Evolutionary conservation across 352 stramenopile species (phyloP), one percentile per base, ranked within the genome.

Genomic region (Aphanomyces euteiches): DNA sequence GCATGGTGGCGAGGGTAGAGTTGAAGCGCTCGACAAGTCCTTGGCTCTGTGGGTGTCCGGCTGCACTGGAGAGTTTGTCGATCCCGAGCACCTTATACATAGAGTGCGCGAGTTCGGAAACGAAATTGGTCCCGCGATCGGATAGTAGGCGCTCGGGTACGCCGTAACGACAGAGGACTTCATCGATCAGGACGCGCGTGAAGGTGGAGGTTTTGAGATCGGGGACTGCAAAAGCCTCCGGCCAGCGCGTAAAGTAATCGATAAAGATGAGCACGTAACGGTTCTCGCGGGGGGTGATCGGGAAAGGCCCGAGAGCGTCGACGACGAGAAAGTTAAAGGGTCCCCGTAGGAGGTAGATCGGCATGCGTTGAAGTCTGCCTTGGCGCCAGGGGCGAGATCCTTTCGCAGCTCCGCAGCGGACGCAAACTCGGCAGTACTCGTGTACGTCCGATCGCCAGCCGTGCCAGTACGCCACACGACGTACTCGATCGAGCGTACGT

Each of bases 161-260:
- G n/a, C 45, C 45, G 2, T 53, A 53, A 2, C 45, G 45, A 2
- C 45, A n/a, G 45, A 53, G 45, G 0, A 28, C 28, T 28, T 28
- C 28, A 2, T 28, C 28, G 28, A 28, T 2, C 28, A 28, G 2
- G 28, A 28, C 28, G 28, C 28, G 28, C 2, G 28, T 28, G n/a
- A 53, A 53, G 45, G 45, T n/a, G 45, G 45, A 53, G 13, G 45
- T 53, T 19, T 53, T 53, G 13, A 53, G n/a, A 19, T 53, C 45
- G 13, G 45, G 45, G 0, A 28, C 28, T 28, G 28, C 28, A 2
- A 28, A 28, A 2, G 28, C 28, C 28, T 28, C 28, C 28, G 45
- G 13, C 45, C 45, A 53, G 13, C 45, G 13, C 45, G 45, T 53
- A 2, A 28, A 53, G 45, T 53, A 53, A 2, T 53, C 45, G 13